A percentile compares a stretch with the other conserved stretches of the same genome.
Evolutionary conservation across 176 grass and related monocot genomes (phyloP).

Genomic region (Poa annua): DNA sequence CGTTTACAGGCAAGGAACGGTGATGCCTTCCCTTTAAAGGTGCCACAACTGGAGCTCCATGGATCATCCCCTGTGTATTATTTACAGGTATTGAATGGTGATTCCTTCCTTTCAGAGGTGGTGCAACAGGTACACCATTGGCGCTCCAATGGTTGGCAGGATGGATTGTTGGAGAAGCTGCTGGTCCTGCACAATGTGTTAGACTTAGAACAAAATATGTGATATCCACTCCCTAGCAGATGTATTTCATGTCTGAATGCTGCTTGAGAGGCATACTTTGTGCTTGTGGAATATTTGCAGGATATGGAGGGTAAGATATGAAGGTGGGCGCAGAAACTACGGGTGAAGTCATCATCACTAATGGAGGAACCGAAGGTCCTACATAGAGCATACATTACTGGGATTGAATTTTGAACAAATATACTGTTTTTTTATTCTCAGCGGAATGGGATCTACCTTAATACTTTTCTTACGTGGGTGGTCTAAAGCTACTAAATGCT

Average conservation of each 20-base stretch:
- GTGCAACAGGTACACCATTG: conserved; percentile 48
- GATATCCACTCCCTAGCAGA: conserved; percentile 15
- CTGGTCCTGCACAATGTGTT: conserved; percentile 34
- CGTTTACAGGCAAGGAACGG: conserved; percentile 52
- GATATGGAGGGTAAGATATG: conserved; percentile 20
- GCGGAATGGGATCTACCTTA: neutral
- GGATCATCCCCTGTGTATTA: conserved; percentile 47
- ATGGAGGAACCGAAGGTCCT: conserved; percentile 21
- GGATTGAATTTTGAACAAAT: conserved; percentile 9
- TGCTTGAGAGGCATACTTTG: conserved; percentile 25
- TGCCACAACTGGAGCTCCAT: conserved; percentile 49
- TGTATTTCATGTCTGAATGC: neutral
- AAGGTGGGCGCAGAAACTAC: neutral
- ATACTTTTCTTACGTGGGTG: conserved; percentile 32
- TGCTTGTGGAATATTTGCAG: conserved; percentile 25
- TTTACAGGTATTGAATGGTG: conserved; percentile 47
- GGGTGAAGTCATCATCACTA: conserved; percentile 10
- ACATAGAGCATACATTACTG: conserved; percentile 8
- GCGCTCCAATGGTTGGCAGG: conserved; percentile 43
- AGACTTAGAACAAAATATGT: conserved; percentile 9
- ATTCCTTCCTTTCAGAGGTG: conserved; percentile 50
- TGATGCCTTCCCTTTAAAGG: conserved; percentile 52
- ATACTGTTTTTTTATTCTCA: conserved; percentile 5
- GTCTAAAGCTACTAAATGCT: conserved; percentile 27
- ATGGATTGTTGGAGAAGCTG: conserved; percentile 44